Evolutionary conservation across 768 basidiomycete genomes (phyloP).

Genomic region (Dentipellis sp.): DNA sequence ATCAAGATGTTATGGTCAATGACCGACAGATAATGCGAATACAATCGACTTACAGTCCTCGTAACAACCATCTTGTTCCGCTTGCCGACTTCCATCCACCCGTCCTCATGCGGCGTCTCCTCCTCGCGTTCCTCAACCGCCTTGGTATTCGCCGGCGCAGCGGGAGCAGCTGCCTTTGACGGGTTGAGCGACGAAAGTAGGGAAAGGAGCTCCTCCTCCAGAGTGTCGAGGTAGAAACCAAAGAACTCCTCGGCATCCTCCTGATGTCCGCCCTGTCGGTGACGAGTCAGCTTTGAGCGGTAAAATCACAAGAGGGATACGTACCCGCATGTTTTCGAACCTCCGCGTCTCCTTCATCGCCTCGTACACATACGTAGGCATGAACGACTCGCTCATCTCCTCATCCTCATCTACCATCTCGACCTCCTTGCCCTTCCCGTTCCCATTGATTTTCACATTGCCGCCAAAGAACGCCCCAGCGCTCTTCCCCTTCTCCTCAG

Average conservation of each 20-base stretch:
- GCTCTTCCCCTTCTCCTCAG: constrained; percentile 21
- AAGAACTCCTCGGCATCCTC: constrained; percentile 98
- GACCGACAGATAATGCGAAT: neutral
- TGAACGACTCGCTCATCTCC: constrained; percentile 55
- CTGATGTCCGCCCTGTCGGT: constrained; percentile 72
- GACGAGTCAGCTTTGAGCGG: constrained; percentile 5
- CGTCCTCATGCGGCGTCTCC: constrained; percentile 43
- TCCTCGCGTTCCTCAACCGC: constrained; percentile 37
- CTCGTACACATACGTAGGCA: constrained; percentile 82
- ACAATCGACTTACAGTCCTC: constrained; percentile 49
- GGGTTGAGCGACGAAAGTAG: constrained; percentile 47
- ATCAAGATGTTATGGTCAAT: constrained; percentile 1
- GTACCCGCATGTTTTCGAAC: constrained; percentile 86
- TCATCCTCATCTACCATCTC: constrained; percentile 39
- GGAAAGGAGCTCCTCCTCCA: constrained; percentile 83
- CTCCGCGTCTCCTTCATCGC: constrained; percentile 90
- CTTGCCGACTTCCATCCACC: constrained; percentile 92
- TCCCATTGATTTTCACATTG: constrained; percentile 24
- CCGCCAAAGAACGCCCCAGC: constrained; percentile 15
- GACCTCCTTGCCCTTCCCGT: constrained; percentile 31
- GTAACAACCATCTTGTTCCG: constrained; percentile 76
- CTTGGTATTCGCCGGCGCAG: neutral
- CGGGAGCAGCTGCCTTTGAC: constrained; percentile 23
- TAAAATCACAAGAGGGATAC: constrained; percentile 21
- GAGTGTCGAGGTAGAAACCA: constrained; percentile 91